These are phyloP conservation scores for Sugiyamaella lignohabitans DNA, from an alignment of 805 yeast species.

Conservation along the genomic window DNA sequence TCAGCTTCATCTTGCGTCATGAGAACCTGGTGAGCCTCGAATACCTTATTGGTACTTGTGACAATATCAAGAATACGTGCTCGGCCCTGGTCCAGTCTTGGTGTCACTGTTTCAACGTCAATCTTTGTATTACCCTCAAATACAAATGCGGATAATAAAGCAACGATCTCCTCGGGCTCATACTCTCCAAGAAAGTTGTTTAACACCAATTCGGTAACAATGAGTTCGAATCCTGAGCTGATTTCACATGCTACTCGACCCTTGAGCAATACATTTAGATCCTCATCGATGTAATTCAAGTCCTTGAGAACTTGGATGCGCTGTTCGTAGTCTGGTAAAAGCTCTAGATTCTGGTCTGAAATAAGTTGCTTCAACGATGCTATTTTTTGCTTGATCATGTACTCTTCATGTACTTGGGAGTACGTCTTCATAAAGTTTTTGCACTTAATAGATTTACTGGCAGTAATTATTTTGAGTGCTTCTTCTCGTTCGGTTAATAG, in stretches of 20 bases:
- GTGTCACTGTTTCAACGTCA: slow-evolving; percentile 71
- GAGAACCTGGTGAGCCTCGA: slow-evolving; percentile 60
- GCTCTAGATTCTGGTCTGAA: slow-evolving; percentile 81
- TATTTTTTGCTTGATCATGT: slow-evolving; percentile 45
- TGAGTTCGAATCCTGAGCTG: slow-evolving; percentile 76
- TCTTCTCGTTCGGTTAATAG: slow-evolving; percentile 35
- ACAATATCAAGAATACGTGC: slow-evolving; percentile 65
- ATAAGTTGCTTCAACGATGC: slow-evolving; percentile 51
- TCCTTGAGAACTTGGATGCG: slow-evolving; percentile 69
- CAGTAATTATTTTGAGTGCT: slow-evolving; percentile 30
- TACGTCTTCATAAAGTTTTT: slow-evolving; percentile 42
- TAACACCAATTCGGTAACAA: slow-evolving; percentile 78
- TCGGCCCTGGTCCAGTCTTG: slow-evolving; percentile 62
- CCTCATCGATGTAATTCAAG: slow-evolving; percentile 73
- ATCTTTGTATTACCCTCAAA: slow-evolving; percentile 76
- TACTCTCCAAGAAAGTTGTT: slow-evolving; percentile 90
- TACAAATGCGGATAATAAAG: slow-evolving; percentile 83
- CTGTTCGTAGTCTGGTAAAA: slow-evolving; percentile 90
- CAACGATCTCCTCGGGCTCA: slow-evolving; percentile 96
- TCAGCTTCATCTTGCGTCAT: slow-evolving; percentile 80
- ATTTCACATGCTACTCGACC: slow-evolving; percentile 90
- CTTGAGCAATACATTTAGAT: slow-evolving; percentile 68
- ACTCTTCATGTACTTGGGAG: slow-evolving; percentile 41
- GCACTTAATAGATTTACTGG: slow-evolving; percentile 32
- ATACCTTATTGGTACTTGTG: slow-evolving; percentile 52